A percentile compares a stretch with the other conserved stretches of the same genome.
Evolutionary conservation across 257 asterid genomes (phyloP).

Genomic region (Rubia yunnanensis): DNA sequence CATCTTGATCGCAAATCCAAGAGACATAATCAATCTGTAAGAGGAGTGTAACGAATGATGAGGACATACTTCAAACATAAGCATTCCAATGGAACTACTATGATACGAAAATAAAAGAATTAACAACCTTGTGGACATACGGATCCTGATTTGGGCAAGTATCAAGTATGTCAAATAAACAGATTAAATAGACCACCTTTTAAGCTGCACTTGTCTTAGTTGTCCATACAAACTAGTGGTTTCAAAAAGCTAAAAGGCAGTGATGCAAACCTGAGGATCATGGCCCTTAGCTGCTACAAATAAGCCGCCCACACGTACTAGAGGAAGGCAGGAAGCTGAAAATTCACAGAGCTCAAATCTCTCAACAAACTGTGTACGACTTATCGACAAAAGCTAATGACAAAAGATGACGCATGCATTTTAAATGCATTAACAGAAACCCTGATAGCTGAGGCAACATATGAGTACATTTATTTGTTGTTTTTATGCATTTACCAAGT

Average conservation of each 20-base stretch:
- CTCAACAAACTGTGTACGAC: conserved; percentile 7
- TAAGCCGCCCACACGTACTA: conserved; percentile 86
- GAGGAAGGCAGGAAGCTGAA: conserved; percentile 86
- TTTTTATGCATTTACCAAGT: not conserved
- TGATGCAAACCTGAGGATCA: conserved; percentile 58
- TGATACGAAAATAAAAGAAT: no score
- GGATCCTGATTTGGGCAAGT: no score
- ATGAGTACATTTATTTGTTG: not conserved
- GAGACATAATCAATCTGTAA: no score
- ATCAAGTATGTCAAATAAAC: no score
- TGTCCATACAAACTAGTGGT: not conserved
- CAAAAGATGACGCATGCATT: not conserved
- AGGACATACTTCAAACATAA: no score
- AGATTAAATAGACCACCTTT: no score
- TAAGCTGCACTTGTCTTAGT: not conserved
- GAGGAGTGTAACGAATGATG: no score
- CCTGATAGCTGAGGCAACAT: not conserved
- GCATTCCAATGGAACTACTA: no score
- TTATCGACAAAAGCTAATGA: not conserved
- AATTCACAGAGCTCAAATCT: conserved; percentile 17
- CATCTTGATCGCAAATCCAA: no score
- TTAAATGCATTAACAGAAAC: not conserved
- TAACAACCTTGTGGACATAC: no score
- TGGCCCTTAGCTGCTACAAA: conserved; percentile 94
- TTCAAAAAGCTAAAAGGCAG: not conserved